Evolutionary conservation across 306 rosid species (phyloP), one percentile per base, ranked within the genome.

Genomic region (Casuarina equisetifolia): DNA sequence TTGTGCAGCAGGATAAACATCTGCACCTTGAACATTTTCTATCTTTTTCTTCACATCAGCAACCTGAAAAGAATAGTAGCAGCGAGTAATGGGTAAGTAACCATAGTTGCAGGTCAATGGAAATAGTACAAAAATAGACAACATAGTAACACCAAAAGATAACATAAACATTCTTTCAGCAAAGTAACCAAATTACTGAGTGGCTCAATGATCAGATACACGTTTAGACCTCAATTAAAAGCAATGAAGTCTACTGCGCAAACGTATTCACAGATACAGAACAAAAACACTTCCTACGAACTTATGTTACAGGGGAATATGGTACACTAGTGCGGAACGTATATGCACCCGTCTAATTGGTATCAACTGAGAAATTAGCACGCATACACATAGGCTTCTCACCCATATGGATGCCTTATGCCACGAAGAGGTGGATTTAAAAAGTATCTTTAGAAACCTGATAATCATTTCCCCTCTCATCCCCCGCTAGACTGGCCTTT

Each of bases 1-100:
- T 80, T 89, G 97, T 0, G 90, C 72, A 59, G 98, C 92, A 77
- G 98, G 98, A 82, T 94, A 94, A 72, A 86, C 88, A 77, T 84
- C 90, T 42, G 78, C 80, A 73, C 97, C 97, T 80, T 90, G 97
- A 57, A 80, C 83, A 80, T 86, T 84, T 83, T 94, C 97, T 71
- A 94, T 88, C 43, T 69, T 82, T 76, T 89, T 90, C 90, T 94
- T 94, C 88, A 94, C 98, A 70, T 83, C 97, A 46, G 93, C 74
- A 84, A 94, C 92, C 98, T 94, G 85, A 3, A 72, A 72, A 81
- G 52, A 63, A 76, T 35, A 70, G 42, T 13, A 15, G 12, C 76
- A 43, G 16, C 17, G 32, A 25, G 32, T 25, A 25, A 25, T 25
- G 32, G 32, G 32, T 25, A 25, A 25, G 32, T 25, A 25, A 25